phyloP scores from a whole-genome alignment of 768 basidiomycete genomes.

The Leccinum aurantiacum region DNA sequence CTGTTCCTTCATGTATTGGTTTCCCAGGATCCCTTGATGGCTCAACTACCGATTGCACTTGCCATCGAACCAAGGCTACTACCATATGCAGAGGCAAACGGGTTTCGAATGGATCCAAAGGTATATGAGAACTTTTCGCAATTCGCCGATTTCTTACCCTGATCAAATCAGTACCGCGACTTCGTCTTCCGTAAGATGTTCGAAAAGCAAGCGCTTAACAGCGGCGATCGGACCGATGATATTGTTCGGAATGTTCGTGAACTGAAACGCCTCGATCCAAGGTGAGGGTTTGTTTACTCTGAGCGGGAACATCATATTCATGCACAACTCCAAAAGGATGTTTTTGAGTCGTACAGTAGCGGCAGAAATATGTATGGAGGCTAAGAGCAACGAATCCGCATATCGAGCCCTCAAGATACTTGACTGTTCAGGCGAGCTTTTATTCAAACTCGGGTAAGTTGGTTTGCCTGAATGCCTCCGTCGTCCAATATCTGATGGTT shows the following conservation, averaged over 20 bases:
- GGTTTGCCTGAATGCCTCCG: neutral
- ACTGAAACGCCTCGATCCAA: slow-evolving; percentile 65
- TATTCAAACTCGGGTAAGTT: slow-evolving; percentile 68
- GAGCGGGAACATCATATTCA: slow-evolving; percentile 3
- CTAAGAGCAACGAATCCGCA: slow-evolving; percentile 65
- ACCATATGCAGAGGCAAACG: slow-evolving; percentile 69
- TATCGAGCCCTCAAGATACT: slow-evolving; percentile 68
- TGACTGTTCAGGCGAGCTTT: slow-evolving; percentile 61
- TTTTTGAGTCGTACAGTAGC: slow-evolving; percentile 83
- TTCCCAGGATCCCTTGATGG: slow-evolving; percentile 71
- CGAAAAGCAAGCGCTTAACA: slow-evolving; percentile 50
- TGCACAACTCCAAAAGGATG: slow-evolving; percentile 50
- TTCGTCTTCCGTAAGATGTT: slow-evolving; percentile 90
- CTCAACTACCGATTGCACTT: slow-evolving; percentile 71
- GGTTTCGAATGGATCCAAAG: slow-evolving; percentile 78
- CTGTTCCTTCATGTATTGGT: slow-evolving; percentile 5
- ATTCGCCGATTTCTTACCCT: slow-evolving; percentile 13
- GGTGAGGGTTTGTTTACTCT: slow-evolving; percentile 41
- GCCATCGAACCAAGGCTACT: slow-evolving; percentile 76
- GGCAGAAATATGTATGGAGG: slow-evolving; percentile 81
- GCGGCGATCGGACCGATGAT: slow-evolving; percentile 56
- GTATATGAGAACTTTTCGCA: slow-evolving; percentile 35
- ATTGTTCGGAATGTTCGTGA: slow-evolving; percentile 71
- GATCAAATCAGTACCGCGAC: slow-evolving; percentile 61
- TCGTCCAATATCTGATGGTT: slow-evolving; percentile 14